Conservation (phyloP, 352 stramenopile species). For the Blastocystis sp. region DNA sequence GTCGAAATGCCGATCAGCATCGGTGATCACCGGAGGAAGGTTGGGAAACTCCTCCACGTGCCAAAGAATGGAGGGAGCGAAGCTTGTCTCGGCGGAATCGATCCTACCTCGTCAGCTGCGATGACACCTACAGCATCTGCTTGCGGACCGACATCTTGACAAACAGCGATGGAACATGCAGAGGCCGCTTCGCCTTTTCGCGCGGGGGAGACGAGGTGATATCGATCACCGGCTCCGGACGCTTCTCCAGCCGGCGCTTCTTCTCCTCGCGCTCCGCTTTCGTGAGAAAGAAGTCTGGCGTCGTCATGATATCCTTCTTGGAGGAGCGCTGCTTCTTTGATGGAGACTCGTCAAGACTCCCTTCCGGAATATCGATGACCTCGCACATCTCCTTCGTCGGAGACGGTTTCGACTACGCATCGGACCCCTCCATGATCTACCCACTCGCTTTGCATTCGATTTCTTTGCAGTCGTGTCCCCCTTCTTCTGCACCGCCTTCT, state of each 20-base stretch:
- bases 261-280: conserved; percentile 16
- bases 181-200: not conserved
- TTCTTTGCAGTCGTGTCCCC: not conserved
- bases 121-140: not conserved
- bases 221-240: not conserved
- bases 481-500: not conserved
- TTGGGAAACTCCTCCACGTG: not conserved
- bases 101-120: not conserved
- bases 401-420: too few species aligned
- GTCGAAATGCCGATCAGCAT: not conserved
- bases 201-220: not conserved
- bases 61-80: not conserved
- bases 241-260: not conserved
- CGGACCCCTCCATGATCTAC: not conserved
- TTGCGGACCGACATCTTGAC: not conserved
- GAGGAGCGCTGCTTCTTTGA: not conserved
- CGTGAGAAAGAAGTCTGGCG: conserved; percentile 32
- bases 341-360: not conserved
- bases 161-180: conserved; percentile 16
- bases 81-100: not conserved
- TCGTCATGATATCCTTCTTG: conserved; percentile 27
- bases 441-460: not conserved
- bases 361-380: not conserved
- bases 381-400: too few species aligned
- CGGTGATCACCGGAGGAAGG: not conserved